phyloP scores from a whole-genome alignment of 257 asterid genomes.

The Capsicum pubescens region DNA sequence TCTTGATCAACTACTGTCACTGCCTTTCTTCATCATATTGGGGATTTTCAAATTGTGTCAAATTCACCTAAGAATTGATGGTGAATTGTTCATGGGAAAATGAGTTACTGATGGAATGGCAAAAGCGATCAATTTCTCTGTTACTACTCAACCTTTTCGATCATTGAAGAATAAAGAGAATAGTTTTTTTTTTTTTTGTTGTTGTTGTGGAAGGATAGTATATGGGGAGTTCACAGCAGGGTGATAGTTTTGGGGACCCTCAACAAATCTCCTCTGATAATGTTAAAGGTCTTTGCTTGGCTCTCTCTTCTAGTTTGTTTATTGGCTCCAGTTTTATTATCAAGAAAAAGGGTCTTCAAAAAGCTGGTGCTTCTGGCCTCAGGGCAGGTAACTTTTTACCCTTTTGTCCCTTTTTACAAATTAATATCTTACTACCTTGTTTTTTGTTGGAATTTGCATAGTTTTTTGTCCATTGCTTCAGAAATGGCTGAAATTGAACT shows the following conservation, averaged over 20 bases:
- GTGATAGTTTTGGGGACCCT: constrained; percentile 28
- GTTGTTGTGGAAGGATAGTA: too few relatives aligned
- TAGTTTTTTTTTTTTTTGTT: too few relatives aligned
- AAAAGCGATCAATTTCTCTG: neutral
- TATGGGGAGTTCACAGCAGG: constrained; percentile 35
- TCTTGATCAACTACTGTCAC: neutral
- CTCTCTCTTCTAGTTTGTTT: constrained; percentile 77
- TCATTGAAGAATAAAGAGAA: too few relatives aligned
- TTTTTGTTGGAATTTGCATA: neutral
- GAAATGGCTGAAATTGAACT: constrained; percentile 21
- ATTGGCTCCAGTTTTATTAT: constrained; percentile 86
- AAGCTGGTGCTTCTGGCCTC: constrained; percentile 80
- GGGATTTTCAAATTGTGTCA: neutral
- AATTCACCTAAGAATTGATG: neutral
- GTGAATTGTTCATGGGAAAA: constrained; percentile 14
- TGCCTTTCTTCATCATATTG: neutral
- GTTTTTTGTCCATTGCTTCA: neutral
- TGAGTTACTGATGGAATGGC: constrained; percentile 22
- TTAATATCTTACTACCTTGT: neutral
- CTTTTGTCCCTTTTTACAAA: neutral
- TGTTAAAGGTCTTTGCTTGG: constrained; percentile 73
- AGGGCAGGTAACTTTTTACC: constrained; percentile 64
- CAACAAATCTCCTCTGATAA: constrained; percentile 80
- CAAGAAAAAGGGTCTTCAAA: constrained; percentile 87
- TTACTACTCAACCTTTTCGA: too few relatives aligned